phyloP scores from a whole-genome alignment of 805 yeast genomes.

The Kregervanrija delftensis region DNA sequence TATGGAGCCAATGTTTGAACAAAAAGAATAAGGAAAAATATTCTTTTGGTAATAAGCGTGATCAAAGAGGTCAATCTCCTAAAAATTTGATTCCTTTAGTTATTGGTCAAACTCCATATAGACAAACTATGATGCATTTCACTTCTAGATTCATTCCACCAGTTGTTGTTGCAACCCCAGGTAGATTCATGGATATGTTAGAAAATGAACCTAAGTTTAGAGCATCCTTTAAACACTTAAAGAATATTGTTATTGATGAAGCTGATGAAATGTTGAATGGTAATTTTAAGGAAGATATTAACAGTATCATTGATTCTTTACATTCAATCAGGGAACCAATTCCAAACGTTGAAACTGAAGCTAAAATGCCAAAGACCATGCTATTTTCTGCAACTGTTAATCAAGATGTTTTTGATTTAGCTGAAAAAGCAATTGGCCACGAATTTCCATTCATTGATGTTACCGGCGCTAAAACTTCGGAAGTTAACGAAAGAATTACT shows the following conservation, averaged over 20 bases:
- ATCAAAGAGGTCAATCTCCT: neutral
- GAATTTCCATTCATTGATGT: slow-evolving; percentile 58
- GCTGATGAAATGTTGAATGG: slow-evolving; percentile 83
- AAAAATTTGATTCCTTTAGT: slow-evolving; percentile 36
- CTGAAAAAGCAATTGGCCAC: slow-evolving; percentile 46
- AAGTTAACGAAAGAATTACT: slow-evolving; percentile 65
- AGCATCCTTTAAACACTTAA: slow-evolving; percentile 44
- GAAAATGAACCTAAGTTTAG: slow-evolving; percentile 36
- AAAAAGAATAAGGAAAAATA: slow-evolving; percentile 13
- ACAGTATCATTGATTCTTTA: slow-evolving; percentile 46
- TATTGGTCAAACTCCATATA: slow-evolving; percentile 29
- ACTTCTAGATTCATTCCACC: slow-evolving; percentile 35
- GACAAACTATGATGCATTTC: slow-evolving; percentile 10
- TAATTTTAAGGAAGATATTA: slow-evolving; percentile 67
- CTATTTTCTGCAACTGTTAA: slow-evolving; percentile 88
- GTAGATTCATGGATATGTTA: slow-evolving; percentile 65
- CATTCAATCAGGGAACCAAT: slow-evolving; percentile 19
- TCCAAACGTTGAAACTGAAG: slow-evolving; percentile 20
- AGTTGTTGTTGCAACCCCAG: slow-evolving; percentile 84
- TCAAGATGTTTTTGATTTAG: slow-evolving; percentile 56
- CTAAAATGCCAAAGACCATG: slow-evolving; percentile 49
- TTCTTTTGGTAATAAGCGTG: slow-evolving; percentile 4
- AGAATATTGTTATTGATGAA: slow-evolving; percentile 76
- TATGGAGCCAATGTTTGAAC: slow-evolving; percentile 24
- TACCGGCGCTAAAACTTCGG: slow-evolving; percentile 55